A percentile compares a stretch with the other conserved stretches of the same genome.
These are phyloP conservation scores for Podospora tetraspora DNA, from an alignment of 495 filamentous ascomycete genomes.

Conservation along the genomic window DNA sequence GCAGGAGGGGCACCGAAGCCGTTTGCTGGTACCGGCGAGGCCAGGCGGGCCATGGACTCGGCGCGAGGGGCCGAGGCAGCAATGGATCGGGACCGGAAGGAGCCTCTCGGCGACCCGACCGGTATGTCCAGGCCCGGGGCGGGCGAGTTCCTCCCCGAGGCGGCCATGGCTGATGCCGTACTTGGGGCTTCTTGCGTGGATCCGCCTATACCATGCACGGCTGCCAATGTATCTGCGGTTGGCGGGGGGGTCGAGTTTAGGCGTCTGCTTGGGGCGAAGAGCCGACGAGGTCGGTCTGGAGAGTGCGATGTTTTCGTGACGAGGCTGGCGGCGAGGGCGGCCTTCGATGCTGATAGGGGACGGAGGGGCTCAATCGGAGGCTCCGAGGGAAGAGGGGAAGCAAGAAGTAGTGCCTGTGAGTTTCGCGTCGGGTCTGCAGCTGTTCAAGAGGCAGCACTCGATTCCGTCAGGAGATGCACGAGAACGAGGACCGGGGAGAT, in stretches of 20 bases:
- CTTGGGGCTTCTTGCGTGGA: neutral
- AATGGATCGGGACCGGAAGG: slow-evolving; percentile 37
- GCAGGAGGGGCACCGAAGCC: slow-evolving; percentile 31
- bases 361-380: neutral
- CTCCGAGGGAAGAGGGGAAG: neutral
- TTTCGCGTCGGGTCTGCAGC: neutral
- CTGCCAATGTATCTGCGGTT: neutral
- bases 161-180: slow-evolving; percentile 32
- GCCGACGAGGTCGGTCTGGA: neutral
- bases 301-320: neutral
- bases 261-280: neutral
- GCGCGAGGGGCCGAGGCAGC: slow-evolving; percentile 51
- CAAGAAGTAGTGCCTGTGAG: neutral
- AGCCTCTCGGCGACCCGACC: slow-evolving; percentile 44
- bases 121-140: slow-evolving; percentile 31
- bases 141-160: slow-evolving; percentile 32
- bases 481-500: neutral
- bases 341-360: neutral
- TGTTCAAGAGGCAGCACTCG: neutral
- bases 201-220: slow-evolving; percentile 17
- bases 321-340: neutral
- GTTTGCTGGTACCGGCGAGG: slow-evolving; percentile 52
- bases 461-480: neutral
- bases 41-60: slow-evolving; percentile 65
- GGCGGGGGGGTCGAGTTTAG: neutral